phyloP scores from a whole-genome alignment of 1,284 basidiomycete genomes.

The Amylostereum areolatum region DNA sequence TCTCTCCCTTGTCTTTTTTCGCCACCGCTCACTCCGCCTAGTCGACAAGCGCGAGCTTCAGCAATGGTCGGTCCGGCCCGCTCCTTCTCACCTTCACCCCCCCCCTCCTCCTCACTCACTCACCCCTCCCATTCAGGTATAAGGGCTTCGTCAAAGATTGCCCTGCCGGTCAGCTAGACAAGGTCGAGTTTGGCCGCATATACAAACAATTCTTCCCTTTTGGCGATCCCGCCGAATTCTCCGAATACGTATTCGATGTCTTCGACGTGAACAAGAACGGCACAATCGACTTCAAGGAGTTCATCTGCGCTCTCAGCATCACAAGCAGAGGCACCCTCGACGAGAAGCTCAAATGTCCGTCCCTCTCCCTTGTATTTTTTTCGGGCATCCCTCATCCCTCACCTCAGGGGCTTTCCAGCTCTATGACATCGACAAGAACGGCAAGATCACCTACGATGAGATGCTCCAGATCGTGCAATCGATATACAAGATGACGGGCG shows the following conservation, averaged over 20 bases:
- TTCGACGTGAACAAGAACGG: slow-evolving; percentile 96
- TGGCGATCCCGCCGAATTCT: slow-evolving; percentile 95
- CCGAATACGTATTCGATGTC: slow-evolving; percentile 98
- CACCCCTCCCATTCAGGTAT: slow-evolving; percentile 57
- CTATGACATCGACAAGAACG: slow-evolving; percentile 98
- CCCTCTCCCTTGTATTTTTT: slow-evolving; percentile 7
- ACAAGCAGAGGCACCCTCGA: slow-evolving; percentile 92
- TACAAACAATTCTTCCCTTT: slow-evolving; percentile 99
- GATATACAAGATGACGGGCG: slow-evolving; percentile 99
- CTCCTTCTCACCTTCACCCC: slow-evolving; percentile 10
- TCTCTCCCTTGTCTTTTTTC: slow-evolving; percentile 6
- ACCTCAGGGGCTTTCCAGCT: slow-evolving; percentile 95
- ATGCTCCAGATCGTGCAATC: slow-evolving; percentile 96
- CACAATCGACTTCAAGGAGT: slow-evolving; percentile 97
- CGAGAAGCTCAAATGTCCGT: slow-evolving; percentile 96
- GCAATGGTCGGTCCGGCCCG: slow-evolving; percentile 68
- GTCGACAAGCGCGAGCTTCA: slow-evolving; percentile 99
- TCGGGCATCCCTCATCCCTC: slow-evolving; percentile 7
- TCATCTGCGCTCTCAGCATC: slow-evolving; percentile 95
- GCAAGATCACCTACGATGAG: slow-evolving; percentile 95
- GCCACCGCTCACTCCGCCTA: slow-evolving; percentile 29
- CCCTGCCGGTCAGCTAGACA: slow-evolving; percentile 94
- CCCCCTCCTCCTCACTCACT: slow-evolving; percentile 10
- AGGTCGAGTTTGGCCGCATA: slow-evolving; percentile 94
- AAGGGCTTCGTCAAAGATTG: slow-evolving; percentile 99